Base-by-base conservation (phyloP, 176 grass and related monocot species). In the Ampelocalamus luodianensis region DNA sequence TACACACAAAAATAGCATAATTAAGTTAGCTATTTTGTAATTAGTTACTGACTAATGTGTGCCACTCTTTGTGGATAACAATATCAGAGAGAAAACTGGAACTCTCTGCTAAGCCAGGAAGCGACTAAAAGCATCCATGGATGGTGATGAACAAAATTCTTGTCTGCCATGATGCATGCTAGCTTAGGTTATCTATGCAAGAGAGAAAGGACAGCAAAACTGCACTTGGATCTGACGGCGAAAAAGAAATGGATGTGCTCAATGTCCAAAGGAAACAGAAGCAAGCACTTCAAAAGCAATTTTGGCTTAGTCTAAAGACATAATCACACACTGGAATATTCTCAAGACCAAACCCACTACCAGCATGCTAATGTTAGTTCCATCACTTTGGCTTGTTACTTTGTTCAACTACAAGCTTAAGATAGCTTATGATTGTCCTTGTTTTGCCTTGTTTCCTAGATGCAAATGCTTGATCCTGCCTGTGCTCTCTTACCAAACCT, bases 261-360 rank as follows among this genome's bases (percentile, higher is more conserved):
- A 87, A 8, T 78, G 42, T 17, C 65, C 64, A 64, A 18, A 77
- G 23, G 26, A 72, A 73, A 84, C 36, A 83, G 53, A 65, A 83
- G 24, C 23, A 53, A 79, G 67, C 74, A 84, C 73, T 79, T 34
- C 26, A 74, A 79, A 89, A 83, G 55, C 60, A 68, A 48, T 36
- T 59, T 42, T 53, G 48, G 40, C 15, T 16, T 84, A 79, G 58
- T 83, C 24, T 65, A 44, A 46, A 67, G 80, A 89, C 75, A 89
- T 65, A 84, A 84, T 89, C 74, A 88, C 46, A 65, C 48, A 75
- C 27, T 65, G 59, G 81, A 84, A 84, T 84, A 84, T 89, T 89
- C 87, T 44, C 67, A 72, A 66, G 56, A 89, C 67, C 81, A 84
- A 89, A 79, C 68, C 75, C 81, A 84, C 81, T 79, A 72, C 18